Conservation (phyloP, 2,329 filamentous ascomycete species). For the Colletotrichum melonis region DNA sequence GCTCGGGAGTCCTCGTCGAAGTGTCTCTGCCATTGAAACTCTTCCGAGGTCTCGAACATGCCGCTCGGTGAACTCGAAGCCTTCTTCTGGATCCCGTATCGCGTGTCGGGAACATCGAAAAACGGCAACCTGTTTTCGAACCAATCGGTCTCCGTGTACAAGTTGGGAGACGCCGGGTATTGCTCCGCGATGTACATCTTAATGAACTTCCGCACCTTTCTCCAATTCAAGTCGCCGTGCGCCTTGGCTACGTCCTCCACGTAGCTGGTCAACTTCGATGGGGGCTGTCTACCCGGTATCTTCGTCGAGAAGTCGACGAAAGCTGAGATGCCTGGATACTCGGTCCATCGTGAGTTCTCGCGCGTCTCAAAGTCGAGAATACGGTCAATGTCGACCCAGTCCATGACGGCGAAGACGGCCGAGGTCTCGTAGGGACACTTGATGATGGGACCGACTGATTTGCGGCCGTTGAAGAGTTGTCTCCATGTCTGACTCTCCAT, state of each 20-base stretch:
- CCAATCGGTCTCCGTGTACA: background rate
- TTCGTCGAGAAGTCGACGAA: background rate
- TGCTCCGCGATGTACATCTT: background rate
- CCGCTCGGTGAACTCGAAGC: background rate
- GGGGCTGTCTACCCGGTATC: background rate
- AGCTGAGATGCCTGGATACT: background rate
- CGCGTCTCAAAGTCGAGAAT: background rate
- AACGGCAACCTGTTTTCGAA: background rate
- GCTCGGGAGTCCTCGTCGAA: background rate
- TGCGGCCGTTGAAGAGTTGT: background rate
- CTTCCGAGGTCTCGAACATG: background rate
- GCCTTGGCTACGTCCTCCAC: background rate
- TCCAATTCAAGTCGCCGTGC: background rate
- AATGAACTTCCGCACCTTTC: background rate
- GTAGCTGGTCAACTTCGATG: background rate
- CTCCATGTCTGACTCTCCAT: background rate
- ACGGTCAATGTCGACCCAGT: background rate
- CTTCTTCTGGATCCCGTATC: background rate
- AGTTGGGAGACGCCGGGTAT: background rate
- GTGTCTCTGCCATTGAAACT: background rate
- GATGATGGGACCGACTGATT: background rate
- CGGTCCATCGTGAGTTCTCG: background rate
- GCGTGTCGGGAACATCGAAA: background rate
- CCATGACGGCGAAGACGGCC: background rate
- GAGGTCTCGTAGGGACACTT: background rate